These are phyloP conservation scores for Paradendryphiella salina DNA, from an alignment of 2,329 filamentous ascomycete species.

Conservation along the genomic window DNA sequence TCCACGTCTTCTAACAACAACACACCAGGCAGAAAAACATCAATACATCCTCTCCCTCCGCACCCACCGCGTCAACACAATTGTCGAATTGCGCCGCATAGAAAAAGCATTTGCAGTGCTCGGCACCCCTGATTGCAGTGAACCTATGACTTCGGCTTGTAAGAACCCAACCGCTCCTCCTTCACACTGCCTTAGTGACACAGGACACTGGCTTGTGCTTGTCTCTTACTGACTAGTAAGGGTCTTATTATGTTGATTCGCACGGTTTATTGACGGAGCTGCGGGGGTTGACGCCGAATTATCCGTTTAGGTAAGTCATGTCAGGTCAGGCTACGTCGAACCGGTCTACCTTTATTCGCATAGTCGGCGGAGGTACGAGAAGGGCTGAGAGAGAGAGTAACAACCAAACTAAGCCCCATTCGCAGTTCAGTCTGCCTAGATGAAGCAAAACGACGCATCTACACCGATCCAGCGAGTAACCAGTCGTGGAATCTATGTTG, in stretches of 20 bases:
- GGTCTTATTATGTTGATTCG: slow-evolving; percentile 70
- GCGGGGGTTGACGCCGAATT: slow-evolving; percentile 67
- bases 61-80: slow-evolving; percentile 71
- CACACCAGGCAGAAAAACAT: slow-evolving; percentile 50
- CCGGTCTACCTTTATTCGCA: too few relatives aligned
- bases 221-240: slow-evolving; percentile 9
- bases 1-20: slow-evolving; percentile 8
- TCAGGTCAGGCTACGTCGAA: neutral
- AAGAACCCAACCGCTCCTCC: slow-evolving; percentile 4
- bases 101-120: slow-evolving; percentile 66
- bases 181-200: neutral
- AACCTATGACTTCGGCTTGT: slow-evolving; percentile 71
- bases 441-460: slow-evolving; percentile 67
- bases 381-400: neutral
- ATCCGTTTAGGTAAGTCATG: slow-evolving; percentile 59
- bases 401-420: neutral
- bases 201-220: neutral
- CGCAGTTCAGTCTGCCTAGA: slow-evolving; percentile 64
- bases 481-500: slow-evolving; percentile 78
- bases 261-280: slow-evolving; percentile 71
- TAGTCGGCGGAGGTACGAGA: neutral
- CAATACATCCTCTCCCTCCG: slow-evolving; percentile 66
- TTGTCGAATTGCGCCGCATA: slow-evolving; percentile 71
- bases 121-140: slow-evolving; percentile 62
- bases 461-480: slow-evolving; percentile 65